A percentile compares a stretch with the other conserved stretches of the same genome.
phyloP scores from a whole-genome alignment of 2,329 filamentous ascomycete species.

The Geosmithia flava region DNA sequence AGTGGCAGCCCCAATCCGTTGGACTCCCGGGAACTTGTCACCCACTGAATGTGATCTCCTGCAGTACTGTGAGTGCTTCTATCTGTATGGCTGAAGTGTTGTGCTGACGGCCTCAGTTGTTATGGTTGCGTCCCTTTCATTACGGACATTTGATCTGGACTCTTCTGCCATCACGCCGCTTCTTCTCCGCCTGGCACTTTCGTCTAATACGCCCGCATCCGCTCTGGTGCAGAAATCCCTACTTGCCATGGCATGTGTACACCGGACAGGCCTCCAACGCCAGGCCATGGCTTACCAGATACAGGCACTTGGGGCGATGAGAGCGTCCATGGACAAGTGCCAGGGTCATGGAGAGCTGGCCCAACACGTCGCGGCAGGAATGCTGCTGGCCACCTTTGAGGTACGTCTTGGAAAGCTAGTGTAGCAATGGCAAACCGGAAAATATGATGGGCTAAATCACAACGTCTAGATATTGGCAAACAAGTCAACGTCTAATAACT shows the following conservation, averaged over 20 bases:
- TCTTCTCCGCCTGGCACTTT: neutral
- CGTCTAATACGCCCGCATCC: neutral
- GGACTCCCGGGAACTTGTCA: neutral
- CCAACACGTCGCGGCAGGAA: constrained; percentile 15
- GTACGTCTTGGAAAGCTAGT: no score
- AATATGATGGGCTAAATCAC: no score
- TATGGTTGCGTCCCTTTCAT: neutral
- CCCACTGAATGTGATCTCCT: neutral
- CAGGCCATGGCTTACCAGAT: neutral
- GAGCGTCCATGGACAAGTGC: neutral
- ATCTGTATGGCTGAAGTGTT: no score
- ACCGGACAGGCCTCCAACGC: neutral
- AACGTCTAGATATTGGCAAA: neutral
- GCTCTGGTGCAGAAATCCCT: neutral
- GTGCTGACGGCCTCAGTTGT: no score
- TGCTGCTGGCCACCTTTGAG: constrained; percentile 16
- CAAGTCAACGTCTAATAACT: constrained; percentile 4
- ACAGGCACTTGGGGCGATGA: neutral
- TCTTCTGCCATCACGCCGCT: neutral
- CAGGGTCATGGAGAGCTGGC: constrained; percentile 4
- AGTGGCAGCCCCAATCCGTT: neutral
- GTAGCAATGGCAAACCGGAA: no score
- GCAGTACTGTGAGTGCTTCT: neutral
- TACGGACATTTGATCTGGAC: neutral
- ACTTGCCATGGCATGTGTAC: neutral